A percentile compares a stretch with the other conserved stretches of the same genome.
Conservation (phyloP, 176 grass and related monocot genomes). For the Puya raimondii region DNA sequence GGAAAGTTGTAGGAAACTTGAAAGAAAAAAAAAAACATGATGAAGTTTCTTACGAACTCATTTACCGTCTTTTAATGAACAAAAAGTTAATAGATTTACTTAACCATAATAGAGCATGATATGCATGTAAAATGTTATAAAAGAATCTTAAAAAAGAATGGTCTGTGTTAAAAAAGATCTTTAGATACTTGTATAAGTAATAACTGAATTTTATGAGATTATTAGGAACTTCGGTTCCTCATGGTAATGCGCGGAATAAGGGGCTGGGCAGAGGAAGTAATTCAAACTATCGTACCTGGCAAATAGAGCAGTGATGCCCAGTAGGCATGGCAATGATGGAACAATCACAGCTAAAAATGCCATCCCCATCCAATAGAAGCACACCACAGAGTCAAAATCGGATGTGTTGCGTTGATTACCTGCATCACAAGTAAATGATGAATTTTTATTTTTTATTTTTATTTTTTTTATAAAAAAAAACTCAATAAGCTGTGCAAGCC, state of each 20-base stretch:
- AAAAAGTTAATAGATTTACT: no score
- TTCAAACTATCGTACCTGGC: conserved; percentile 47
- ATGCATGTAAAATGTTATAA: no score
- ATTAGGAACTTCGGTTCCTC: neutral
- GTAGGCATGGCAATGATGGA: conserved; percentile 47
- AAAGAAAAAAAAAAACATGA: neutral
- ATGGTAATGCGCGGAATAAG: neutral
- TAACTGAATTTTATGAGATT: no score
- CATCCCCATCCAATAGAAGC: conserved; percentile 66
- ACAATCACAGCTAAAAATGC: conserved; percentile 46
- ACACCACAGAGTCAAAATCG: conserved; percentile 32
- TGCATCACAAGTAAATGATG: conserved; percentile 19
- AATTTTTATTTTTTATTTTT: no score
- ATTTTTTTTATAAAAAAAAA: no score
- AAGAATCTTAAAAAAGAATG: no score
- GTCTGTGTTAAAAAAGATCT: no score
- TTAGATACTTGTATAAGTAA: no score
- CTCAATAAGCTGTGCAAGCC: conserved; percentile 2
- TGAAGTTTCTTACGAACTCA: no score
- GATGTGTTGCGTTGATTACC: conserved; percentile 52
- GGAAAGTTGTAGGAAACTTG: conserved; percentile 3
- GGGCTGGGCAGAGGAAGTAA: neutral
- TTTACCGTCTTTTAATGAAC: no score
- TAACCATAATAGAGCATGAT: no score
- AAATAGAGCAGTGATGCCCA: conserved; percentile 79